Base-by-base conservation (phyloP, 2,329 filamentous ascomycete genomes). In the Aspergillus niger region DNA sequence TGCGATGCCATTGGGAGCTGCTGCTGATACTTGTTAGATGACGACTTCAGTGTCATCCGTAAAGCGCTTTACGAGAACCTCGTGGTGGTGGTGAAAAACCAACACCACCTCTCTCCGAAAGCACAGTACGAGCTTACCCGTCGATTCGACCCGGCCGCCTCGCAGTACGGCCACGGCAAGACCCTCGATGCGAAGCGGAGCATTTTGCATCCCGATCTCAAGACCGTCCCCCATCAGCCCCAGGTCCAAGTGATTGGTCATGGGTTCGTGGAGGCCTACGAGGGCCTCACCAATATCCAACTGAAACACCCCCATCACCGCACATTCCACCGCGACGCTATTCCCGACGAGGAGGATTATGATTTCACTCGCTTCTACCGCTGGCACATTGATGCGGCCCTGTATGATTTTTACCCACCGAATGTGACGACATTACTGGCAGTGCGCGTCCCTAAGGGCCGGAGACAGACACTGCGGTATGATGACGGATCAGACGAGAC, bases 171-270 rank as follows among this genome's bases (percentile, higher is more conserved):
- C 15, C 90, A 92, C 72, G 90, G 89, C 70, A 91, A 89, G 76
- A 90, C 89, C 0, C 80, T 91, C 51, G 89, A 91, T 67, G 82
- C 81, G 7, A 87, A 87, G 72, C 83, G 81, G 55, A 81, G 78
- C 58, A 86, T 93, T 68, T 82, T 93, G 17, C 89, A 92, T 70
- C 90, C 90, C 0, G 91, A 93, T 67, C 81, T 93, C 17, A 92
- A 92, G 79, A 92, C 90, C 0, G 86, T 93, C 44, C 90, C 90
- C 0, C 87, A 91, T 67, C 90, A 93, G 72, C 89, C 90, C 0
- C 89, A 93, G 72, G 88, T 91, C 1, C 90, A 93, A 70, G 87
- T 92, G 57, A 92, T 93, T 62, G 90, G 90, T 43, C 91, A 93
- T 69, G 90, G 91, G 5, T 83, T 84, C 50, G 83, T 93, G 1